A percentile compares a stretch with the other conserved stretches of the same genome.
phyloP scores from a whole-genome alignment of 2,329 filamentous ascomycete genomes.

The Aspergillus puulaauensis region DNA sequence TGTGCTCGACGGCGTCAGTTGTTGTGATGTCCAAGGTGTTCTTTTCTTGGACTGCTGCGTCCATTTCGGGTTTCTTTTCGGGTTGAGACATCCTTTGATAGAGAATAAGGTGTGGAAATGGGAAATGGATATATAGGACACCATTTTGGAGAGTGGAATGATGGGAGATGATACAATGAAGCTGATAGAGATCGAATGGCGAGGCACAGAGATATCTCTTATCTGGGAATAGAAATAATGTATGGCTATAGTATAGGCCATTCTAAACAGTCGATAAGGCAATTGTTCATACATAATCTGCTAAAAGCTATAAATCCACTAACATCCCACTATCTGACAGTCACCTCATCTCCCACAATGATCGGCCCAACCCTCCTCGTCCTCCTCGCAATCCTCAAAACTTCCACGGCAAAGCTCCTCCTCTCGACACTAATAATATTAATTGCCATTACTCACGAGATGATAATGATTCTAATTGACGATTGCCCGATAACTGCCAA shows the following conservation, averaged over 20 bases:
- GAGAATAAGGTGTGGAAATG: too few relatives aligned
- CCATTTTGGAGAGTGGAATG: neutral
- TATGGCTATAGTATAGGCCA: neutral
- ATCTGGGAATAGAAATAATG: neutral
- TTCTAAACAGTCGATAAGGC: too few relatives aligned
- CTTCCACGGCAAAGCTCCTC: slow-evolving; percentile 1
- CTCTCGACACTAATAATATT: neutral
- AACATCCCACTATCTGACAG: too few relatives aligned
- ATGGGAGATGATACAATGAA: too few relatives aligned
- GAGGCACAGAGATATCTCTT: slow-evolving; percentile 10
- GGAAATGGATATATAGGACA: neutral
- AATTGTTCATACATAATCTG: neutral
- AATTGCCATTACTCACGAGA: slow-evolving; percentile 1
- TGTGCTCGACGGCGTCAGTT: slow-evolving; percentile 2
- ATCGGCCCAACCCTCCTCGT: neutral
- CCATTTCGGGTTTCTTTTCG: neutral
- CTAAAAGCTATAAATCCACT: neutral
- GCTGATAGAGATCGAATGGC: slow-evolving; percentile 8
- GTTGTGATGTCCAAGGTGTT: neutral
- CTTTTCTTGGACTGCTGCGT: neutral
- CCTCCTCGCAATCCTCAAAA: neutral
- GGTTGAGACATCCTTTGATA: neutral
- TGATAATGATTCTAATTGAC: slow-evolving; percentile 3
- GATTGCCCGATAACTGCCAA: neutral
- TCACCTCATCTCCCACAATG: neutral